These are phyloP conservation scores for Oropetium thomaeum DNA, from an alignment of 176 grass and related monocot species.

Conservation along the genomic window DNA sequence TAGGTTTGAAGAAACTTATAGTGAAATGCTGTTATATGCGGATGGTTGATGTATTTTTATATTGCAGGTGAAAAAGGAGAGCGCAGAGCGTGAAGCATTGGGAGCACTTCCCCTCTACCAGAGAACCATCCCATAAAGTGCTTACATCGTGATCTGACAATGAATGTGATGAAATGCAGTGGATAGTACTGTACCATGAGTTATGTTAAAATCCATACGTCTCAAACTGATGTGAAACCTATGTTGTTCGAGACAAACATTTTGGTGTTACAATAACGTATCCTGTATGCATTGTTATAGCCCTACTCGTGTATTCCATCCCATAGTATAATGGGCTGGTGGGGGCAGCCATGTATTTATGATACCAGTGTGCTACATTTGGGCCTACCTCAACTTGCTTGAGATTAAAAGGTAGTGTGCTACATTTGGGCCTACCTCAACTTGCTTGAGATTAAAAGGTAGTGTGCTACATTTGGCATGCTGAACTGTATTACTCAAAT, in stretches of 20 bases:
- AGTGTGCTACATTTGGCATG: background rate
- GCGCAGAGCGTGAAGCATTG: conserved; percentile 65
- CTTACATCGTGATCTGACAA: conserved; percentile 1
- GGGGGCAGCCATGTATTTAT: background rate
- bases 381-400: no score
- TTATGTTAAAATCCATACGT: background rate
- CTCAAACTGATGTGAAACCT: background rate
- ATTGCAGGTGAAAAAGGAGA: conserved; percentile 75
- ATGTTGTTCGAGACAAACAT: background rate
- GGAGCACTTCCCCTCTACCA: conserved; percentile 81
- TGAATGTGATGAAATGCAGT: conserved; percentile 34
- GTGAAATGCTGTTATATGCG: background rate
- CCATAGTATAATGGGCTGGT: background rate
- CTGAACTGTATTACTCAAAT: background rate
- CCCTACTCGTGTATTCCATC: background rate
- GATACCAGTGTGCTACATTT: background rate
- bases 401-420: no score
- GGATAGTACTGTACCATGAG: background rate
- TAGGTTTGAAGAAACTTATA: background rate
- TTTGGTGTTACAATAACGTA: background rate
- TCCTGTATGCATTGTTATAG: background rate
- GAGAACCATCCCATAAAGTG: conserved; percentile 61
- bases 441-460: no score
- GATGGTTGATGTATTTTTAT: background rate
- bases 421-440: no score